These are phyloP conservation scores for Sugiyamaella qingdaonensis DNA, from an alignment of 805 yeast species.

Conservation along the genomic window DNA sequence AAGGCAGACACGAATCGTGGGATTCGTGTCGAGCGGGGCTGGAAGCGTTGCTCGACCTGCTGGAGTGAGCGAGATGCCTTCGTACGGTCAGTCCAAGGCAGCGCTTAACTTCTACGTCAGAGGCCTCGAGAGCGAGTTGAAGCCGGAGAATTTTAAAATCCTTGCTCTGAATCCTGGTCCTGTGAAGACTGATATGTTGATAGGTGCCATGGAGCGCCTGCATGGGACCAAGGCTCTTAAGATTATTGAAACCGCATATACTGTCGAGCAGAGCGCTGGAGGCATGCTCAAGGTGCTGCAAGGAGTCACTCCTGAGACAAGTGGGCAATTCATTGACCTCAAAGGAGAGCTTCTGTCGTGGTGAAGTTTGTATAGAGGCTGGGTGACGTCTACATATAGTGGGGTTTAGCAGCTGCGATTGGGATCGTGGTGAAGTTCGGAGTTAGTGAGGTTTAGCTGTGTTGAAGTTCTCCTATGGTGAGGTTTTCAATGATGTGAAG, in stretches of 20 bases:
- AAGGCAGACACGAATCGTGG: background rate
- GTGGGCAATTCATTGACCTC: constrained; percentile 22
- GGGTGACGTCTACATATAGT: too few relatives aligned
- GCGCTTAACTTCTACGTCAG: constrained; percentile 34
- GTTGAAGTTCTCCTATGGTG: constrained; percentile 2
- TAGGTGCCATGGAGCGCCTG: background rate
- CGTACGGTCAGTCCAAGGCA: constrained; percentile 39
- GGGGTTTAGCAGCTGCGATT: too few relatives aligned
- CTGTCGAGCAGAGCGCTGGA: constrained; percentile 28
- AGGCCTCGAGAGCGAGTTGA: constrained; percentile 29
- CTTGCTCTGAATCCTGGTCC: constrained; percentile 39
- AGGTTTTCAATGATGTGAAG: too few relatives aligned
- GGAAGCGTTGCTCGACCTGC: background rate
- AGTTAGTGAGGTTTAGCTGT: constrained; percentile 2
- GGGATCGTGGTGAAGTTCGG: constrained; percentile 11
- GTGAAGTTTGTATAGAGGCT: too few relatives aligned
- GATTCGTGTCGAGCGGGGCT: background rate
- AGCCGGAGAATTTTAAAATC: constrained; percentile 28
- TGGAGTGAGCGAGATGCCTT: constrained; percentile 13
- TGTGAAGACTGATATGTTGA: constrained; percentile 35
- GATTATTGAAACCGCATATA: background rate
- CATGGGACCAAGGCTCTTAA: background rate
- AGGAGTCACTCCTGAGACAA: constrained; percentile 24
- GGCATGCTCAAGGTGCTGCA: constrained; percentile 20
- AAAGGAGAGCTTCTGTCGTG: constrained; percentile 12